Base-by-base conservation (phyloP, 2,329 filamentous ascomycete genomes). In the Parasarocladium wereldwijsianum region DNA sequence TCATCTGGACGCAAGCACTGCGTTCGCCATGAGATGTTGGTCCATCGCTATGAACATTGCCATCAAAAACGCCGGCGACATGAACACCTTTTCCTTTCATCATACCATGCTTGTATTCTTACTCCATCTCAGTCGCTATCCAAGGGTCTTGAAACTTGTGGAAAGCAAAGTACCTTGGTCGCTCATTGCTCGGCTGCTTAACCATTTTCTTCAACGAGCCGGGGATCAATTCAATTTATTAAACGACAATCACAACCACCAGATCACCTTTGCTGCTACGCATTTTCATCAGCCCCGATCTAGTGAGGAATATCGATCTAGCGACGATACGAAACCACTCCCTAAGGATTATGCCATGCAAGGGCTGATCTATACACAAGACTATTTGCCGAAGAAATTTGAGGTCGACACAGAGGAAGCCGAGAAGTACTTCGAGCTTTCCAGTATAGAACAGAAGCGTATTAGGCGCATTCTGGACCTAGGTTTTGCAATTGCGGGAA, bases 271-370 rank as follows among this genome's bases (percentile, higher is more conserved):
- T 33, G 66, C 68, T 0, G 43, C 55, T 3, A 57, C 56, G 2
- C n/a, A n/a, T n/a, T n/a, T n/a, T n/a, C n/a, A n/a, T n/a, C n/a
- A n/a, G n/a, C n/a, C n/a, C n/a, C n/a, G n/a, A n/a, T n/a, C n/a
- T n/a, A n/a, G n/a, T n/a, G n/a, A n/a, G n/a, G n/a, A n/a, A n/a
- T n/a, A n/a, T n/a, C n/a, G n/a, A n/a, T n/a, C n/a, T n/a, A n/a
- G n/a, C n/a, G 50, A 51, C 2, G 45, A 58, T 0, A 58, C 58
- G 2, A 55, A 62, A 1, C 76, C 77, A 0, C 46, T 84, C 0
- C 74, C 76, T 0, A 78, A 84, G 28, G 79, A 85, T 36, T 81
- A 70, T 38, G 60, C 67, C 0, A 62, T 82, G 32, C 60, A 74
- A 1, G 78, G 78, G 0, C 52, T 80, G 2, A 46, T 72, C 2